phyloP scores from a whole-genome alignment of 1,139 yeast genomes.

The Magnusiomyces magnusii region DNA sequence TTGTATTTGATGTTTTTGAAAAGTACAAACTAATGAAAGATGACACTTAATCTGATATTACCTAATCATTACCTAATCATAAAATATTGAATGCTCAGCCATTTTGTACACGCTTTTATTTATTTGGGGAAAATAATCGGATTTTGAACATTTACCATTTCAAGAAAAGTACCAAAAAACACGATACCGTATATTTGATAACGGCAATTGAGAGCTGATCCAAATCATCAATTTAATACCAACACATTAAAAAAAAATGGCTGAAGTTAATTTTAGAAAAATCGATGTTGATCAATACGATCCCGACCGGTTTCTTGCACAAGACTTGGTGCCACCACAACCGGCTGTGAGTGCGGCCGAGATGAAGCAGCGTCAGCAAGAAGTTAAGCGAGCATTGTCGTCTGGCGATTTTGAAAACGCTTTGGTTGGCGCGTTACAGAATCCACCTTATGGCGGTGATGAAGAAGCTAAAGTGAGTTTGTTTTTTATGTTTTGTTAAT shows the following conservation, averaged over 20 bases:
- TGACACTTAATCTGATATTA: too few species aligned
- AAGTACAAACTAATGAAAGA: too few species aligned
- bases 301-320: slow-evolving; percentile 64
- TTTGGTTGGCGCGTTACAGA: slow-evolving; percentile 51
- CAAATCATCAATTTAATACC: too few species aligned
- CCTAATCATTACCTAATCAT: too few species aligned
- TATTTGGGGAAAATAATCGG: too few species aligned
- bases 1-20: too few species aligned
- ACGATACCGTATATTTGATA: too few species aligned
- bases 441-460: slow-evolving; percentile 80
- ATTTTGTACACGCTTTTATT: too few species aligned
- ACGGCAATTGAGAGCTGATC: too few species aligned
- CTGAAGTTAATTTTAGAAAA: slow-evolving; percentile 44
- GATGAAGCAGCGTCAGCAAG: slow-evolving; percentile 47
- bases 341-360: slow-evolving; percentile 43
- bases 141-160: too few species aligned
- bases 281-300: slow-evolving; percentile 89
- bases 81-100: too few species aligned
- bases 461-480: slow-evolving; percentile 42
- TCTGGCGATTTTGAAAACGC: slow-evolving; percentile 70
- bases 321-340: slow-evolving; percentile 53
- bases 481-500: neutral
- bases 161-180: too few species aligned
- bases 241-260: slow-evolving; percentile 4
- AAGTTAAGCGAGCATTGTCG: slow-evolving; percentile 55